Base-by-base conservation (phyloP, 495 filamentous ascomycete species). In the Penicillium herquei region DNA sequence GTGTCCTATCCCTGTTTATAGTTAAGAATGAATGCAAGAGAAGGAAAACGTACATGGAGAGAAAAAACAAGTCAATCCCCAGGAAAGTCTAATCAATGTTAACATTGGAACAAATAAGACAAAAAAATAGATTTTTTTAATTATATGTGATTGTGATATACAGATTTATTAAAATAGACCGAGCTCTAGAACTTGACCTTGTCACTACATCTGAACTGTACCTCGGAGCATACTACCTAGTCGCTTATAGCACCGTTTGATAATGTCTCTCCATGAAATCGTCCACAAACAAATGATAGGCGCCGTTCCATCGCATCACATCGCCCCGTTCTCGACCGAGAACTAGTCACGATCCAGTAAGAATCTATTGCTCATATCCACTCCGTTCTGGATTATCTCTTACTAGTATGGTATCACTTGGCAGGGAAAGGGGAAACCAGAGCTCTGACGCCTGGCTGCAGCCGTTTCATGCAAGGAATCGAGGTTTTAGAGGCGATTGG, bases 401-500 rank as follows among this genome's bases (percentile, higher is more conserved):
- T 26, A 2, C 21, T 26, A 26, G 1, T 26, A 26, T 26, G 2
- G 21, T 26, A 26, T 26, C 21, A 26, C 21, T 26, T 26, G 21
- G 21, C 21, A 26, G 21, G 21, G 21, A 26, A 26, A 26, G 21
- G 21, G 21, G 21, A 26, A 26, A 26, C 33, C 41, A 9, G 13
- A 26, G 17, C n/a, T 18, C 10, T 30, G 9, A 12, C 21, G 13
- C 26, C 56, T 39, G 45, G 39, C 41, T 33, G 47, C 45, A 52
- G 49, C 32, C 31, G 49, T 39, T 44, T 57, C 43, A 64, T 63
- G 65, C 57, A 68, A 68, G 65, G 59, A 63, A 57, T 64, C 51
- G 45, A 62, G 56, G 47, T 54, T 49, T 47, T 49, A 62, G 54
- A 58, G 56, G 48, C 62, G 51, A 67, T 67, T 65, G 65, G 65